Evolutionary conservation across 345 rosid species (phyloP), one percentile per base, ranked within the genome.

Genomic region (Populus tremula): DNA sequence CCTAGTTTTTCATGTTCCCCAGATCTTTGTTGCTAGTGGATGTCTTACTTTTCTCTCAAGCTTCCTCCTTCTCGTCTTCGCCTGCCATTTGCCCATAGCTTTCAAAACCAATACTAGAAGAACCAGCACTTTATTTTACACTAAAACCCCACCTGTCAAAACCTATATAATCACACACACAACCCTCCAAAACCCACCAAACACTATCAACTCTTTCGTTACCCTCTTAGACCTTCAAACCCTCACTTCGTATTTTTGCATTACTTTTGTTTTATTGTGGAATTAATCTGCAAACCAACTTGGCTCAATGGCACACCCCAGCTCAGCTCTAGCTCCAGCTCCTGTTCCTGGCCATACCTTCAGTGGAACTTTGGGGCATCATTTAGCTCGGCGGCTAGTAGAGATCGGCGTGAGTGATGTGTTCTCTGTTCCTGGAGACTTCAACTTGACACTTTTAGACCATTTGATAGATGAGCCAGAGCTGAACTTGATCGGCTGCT

Each of bases 381-480:
- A 90, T 82, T 82, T 90, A 69, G 94, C 90, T 8, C 87, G 94
- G 75, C 81, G 94, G 83, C 84, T 90, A 21, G 94, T 86, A 71
- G 91, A 90, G 91, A 87, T 90, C 65, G 94, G 94, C 10, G 92
- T n/a, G 36, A 74, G 72, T 29, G 94, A 90, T 73, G 94, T 90
- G 23, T 90, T 90, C 85, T 87, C 94, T 3, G 94, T 90, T 36
- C 94, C 94, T 1, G 94, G 94, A 4, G 94, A 90, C 86, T 90
- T 90, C 84, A 90, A 89, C 77, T 67, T 90, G 79, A 82, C 91
- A 1, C 90, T 90, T 23, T 72, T 90, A 79, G 94, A 90, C 82
- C 89, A 89, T 81, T 82, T 90, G 17, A 62, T 90, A 41, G 91
- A 86, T 17, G 94, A 90, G 77, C 92, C 92, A 3, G 86, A 35